A percentile compares a stretch with the other conserved stretches of the same genome.
phyloP scores from a whole-genome alignment of 225 moss, liverwort and hornwort genomes.

The Pseudisothecium myosuroides region DNA sequence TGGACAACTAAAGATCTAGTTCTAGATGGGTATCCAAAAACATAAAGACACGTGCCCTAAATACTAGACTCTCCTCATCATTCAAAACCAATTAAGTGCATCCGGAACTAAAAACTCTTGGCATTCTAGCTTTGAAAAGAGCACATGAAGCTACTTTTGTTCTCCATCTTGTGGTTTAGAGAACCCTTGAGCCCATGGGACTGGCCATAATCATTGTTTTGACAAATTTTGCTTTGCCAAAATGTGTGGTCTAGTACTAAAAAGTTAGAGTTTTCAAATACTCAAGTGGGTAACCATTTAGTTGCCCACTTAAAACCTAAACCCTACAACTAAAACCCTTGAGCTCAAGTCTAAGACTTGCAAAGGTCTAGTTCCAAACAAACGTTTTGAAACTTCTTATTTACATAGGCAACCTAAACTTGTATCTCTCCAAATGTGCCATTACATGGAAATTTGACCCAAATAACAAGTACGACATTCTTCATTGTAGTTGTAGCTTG shows the following conservation, averaged over 20 bases:
- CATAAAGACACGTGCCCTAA: too few relatives aligned
- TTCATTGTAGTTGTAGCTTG: not conserved
- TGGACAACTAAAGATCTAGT: not conserved
- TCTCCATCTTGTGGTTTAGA: not conserved
- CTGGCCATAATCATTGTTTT: not conserved
- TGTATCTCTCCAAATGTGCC: not conserved
- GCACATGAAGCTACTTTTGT: not conserved
- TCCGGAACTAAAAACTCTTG: not conserved
- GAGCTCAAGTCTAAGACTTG: not conserved
- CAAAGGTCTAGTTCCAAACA: rapidly evolving
- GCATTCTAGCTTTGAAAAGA: not conserved
- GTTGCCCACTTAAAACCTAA: not conserved
- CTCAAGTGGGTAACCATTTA: too few relatives aligned
- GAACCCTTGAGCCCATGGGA: not conserved
- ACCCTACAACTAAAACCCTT: not conserved
- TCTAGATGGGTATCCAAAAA: not conserved
- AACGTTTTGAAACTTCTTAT: not conserved
- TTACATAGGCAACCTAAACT: not conserved
- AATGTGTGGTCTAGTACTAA: not conserved
- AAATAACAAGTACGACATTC: not conserved
- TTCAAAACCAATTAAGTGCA: not conserved
- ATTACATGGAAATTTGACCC: not conserved
- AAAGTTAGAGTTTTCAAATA: not conserved
- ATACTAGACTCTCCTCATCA: not conserved
- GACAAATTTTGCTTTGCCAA: not conserved